phyloP scores from a whole-genome alignment of 1,139 yeast genomes.

The Hyphopichia pseudoburtonii region DNA sequence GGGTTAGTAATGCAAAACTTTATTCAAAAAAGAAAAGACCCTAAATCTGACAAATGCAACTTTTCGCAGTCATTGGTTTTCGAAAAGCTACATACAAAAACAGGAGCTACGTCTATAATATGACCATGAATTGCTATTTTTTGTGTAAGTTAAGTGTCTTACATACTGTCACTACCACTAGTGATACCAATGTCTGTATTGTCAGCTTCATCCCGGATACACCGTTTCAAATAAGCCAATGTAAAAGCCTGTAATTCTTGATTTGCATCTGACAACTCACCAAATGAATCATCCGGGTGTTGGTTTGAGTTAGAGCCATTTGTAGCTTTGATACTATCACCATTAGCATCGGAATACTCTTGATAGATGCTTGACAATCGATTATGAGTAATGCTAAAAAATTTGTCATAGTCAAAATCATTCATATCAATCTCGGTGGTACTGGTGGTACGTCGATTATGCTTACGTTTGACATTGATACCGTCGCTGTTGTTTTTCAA shows the following conservation, averaged over 20 bases:
- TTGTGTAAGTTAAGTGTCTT: neutral
- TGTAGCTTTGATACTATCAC: constrained; percentile 4
- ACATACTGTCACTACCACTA: neutral
- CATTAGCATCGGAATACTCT: constrained; percentile 11
- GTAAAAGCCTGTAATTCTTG: constrained; percentile 32
- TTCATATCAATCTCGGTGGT: constrained; percentile 8
- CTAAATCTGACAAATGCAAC: too few species aligned
- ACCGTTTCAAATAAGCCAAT: constrained; percentile 28
- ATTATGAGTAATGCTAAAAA: constrained; percentile 21
- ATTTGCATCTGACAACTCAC: constrained; percentile 14
- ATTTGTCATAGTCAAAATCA: constrained; percentile 30
- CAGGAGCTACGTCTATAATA: too few species aligned
- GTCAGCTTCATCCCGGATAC: constrained; percentile 22
- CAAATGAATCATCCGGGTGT: constrained; percentile 13
- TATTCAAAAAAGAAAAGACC: too few species aligned
- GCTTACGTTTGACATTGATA: constrained; percentile 9
- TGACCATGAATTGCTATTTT: too few species aligned
- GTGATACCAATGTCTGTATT: neutral
- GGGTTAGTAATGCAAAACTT: too few species aligned
- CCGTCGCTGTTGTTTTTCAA: constrained; percentile 7
- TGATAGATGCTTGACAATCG: constrained; percentile 27
- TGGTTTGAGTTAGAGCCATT: neutral
- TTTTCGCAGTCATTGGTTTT: too few species aligned
- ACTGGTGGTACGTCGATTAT: constrained; percentile 5
- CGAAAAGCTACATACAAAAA: too few species aligned